Evolutionary conservation across 1,284 basidiomycete genomes (phyloP), one percentile per base, ranked within the genome.

Genomic region (Thelephora terrestris): DNA sequence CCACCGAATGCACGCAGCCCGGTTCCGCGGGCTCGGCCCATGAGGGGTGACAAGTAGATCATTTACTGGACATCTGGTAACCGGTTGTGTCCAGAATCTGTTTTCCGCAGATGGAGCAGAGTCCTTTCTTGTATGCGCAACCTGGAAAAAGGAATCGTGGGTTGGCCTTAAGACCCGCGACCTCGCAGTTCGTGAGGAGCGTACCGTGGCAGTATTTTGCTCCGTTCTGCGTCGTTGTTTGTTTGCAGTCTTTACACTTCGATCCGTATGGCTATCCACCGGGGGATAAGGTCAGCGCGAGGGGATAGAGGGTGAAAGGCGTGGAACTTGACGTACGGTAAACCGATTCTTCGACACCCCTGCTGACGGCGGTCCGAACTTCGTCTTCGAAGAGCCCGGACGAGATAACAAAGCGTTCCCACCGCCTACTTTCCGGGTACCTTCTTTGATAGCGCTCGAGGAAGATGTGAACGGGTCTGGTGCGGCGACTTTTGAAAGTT

Each of bases 161-260:
- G 32, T 52, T 21, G 43, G 43, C 6, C 21, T 20, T 1, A 20
- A 6, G n/a, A 37, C 35, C 35, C 16, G 16, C 35, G 35, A 37
- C 16, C 35, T 37, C 4, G 35, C 35, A 37, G 35, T 40, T 27
- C 37, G 24, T 39, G 29, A 36, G 20, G 23, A 29, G 60, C 71
- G 53, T 51, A 87, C 87, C 81, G 71, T 91, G 88, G 58, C 87
- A 91, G 64, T 84, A 90, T 66, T 87, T 90, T 24, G 84, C 88
- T 56, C 75, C 78, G 57, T 89, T 89, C 73, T 90, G 85, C 9
- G 85, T 86, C 24, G 80, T 78, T 0, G 79, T 74, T 57, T 81
- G 80, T 65, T 87, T 88, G 61, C 87, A 91, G 57, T 86, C 85
- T 63, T 82, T 88, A 62, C 88, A 91, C 62, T 85, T 88, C 45